Conservation (phyloP, 2,329 filamentous ascomycete genomes). For the Monosporascus sp. region DNA sequence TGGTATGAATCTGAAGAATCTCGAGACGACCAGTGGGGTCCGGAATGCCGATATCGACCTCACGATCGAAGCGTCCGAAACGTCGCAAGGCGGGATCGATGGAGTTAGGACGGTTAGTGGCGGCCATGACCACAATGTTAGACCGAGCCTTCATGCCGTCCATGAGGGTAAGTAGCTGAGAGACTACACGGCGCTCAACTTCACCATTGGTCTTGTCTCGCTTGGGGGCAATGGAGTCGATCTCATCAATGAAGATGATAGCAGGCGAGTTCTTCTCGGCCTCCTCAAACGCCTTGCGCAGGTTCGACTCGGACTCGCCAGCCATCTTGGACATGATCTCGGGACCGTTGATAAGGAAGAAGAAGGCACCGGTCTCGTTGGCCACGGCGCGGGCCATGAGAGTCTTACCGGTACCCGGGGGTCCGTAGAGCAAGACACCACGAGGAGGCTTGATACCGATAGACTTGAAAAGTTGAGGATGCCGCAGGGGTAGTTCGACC, state of each 20-base stretch:
- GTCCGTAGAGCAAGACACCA: constrained; percentile 93
- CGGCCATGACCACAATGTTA: constrained; percentile 98
- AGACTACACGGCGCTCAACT: constrained; percentile 96
- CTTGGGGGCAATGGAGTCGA: constrained; percentile 98
- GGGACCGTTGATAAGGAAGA: constrained; percentile 98
- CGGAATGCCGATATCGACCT: constrained; percentile 96
- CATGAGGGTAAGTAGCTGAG: constrained; percentile 93
- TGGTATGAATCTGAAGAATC: constrained; percentile 98
- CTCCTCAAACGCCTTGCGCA: constrained; percentile 99
- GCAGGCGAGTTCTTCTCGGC: constrained; percentile 99
- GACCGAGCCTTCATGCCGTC: constrained; percentile 99
- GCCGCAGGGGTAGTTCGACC: constrained; percentile 92
- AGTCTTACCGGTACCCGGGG: constrained; percentile 98
- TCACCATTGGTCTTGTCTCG: constrained; percentile 99
- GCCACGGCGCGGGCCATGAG: constrained; percentile 97
- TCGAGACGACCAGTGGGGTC: constrained; percentile 97
- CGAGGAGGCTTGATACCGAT: constrained; percentile 99
- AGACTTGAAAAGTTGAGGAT: constrained; percentile 99
- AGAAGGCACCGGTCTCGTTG: constrained; percentile 98
- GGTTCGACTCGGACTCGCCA: constrained; percentile 96
- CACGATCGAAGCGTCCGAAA: constrained; percentile 97
- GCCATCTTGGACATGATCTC: constrained; percentile 99
- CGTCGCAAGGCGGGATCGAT: constrained; percentile 96
- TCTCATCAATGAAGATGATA: constrained; percentile 99
- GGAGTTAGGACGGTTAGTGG: constrained; percentile 97